Evolutionary conservation across 2,329 filamentous ascomycete species (phyloP), one percentile per base, ranked within the genome.

Genomic region (Fusarium sublunatum): DNA sequence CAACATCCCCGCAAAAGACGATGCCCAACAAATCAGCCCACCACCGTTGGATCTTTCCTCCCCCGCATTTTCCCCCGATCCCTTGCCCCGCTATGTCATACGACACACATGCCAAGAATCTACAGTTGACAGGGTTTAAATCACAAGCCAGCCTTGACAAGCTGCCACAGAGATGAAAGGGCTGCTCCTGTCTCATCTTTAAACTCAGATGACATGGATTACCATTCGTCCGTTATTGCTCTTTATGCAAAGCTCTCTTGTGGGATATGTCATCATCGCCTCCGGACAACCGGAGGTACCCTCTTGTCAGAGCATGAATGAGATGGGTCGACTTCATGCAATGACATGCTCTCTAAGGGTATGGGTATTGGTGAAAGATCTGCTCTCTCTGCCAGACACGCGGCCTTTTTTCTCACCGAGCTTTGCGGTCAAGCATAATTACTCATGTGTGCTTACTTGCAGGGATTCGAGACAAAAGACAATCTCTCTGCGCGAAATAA

Each of bases 231-330:
- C 28, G n/a, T 32, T 39, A 40, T 26, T 38, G 5, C 22, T 7
- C 29, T 42, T 42, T 31, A 12, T n/a, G 19, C 3, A 35, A 29
- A 35, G 12, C 19, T 19, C 8, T 4, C 22, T 31, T 6, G 34
- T 28, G 4, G 28, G 41, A 28, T 35, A 36, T 31, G 6, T 12
- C 19, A 42, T 48, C 29, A 15, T 42, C 44, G 36, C n/a, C 39
- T 39, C 43, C 47, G 57, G 61, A 35, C 61, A 40, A 65, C 34
- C 47, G 47, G 52, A 29, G 44, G 39, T 38, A 47, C 31, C 19
- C 8, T 24, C 34, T 28, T 29, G 39, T 29, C 29, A 39, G 28
- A 35, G 13, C 41, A 39, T 25, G 29, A 40, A 40, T 55, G 35
- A 40, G 31, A 55, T 31, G 46, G 22, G 15, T 34, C 13, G 2